Base-by-base conservation (phyloP, 202 grass and related monocot species). In the Elaeis oleifera region DNA sequence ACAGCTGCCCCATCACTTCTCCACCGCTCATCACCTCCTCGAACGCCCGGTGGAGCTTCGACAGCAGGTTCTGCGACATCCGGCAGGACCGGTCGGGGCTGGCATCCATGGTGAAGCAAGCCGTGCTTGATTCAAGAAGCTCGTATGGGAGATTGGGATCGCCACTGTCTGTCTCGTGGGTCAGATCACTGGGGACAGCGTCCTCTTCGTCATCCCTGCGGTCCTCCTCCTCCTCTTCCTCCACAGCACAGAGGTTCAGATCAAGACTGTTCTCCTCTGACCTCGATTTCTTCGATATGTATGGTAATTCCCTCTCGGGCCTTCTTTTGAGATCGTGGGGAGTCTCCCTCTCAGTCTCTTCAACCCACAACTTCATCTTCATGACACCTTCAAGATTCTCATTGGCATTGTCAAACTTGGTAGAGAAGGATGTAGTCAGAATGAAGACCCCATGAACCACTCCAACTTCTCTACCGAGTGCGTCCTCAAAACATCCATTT, bases 131-230 rank as follows among this genome's bases (percentile, higher is more conserved):
- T 44, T 44, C 36, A 13, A 44, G 36, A 14, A 44, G 9, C 36
- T 44, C 36, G 0, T 44, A 44, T 2, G 36, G 36, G 8, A 44
- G 9, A 13, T 44, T 13, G 36, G 11, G 15, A 25, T 87, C 77
- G 20, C 31, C 19, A 49, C 25, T 25, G 32, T 63, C 49, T 3
- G 54, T 51, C 13, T 85, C 67, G 1, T 85, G 76, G 8, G 81
- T 90, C 24, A 82, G 27, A 60, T 85, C 78, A 11, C 86, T 92
- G 6, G 84, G 88, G 5, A 87, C 64, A 1, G 51, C 71, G 51
- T 79, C 67, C 31, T 89, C 74, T 59, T 53, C 71, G 51, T 65
- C 36, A 2, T 49, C 56, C 21, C 25, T 62, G 17, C 21, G 44
- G 1, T 19, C 58, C 1, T 61, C 68, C 0, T 72, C 73, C 59